Percentiles rank a stretch among this genome's conserved stretches.
phyloP scores from a whole-genome alignment of 352 stramenopile species.

The Phytophthora brassicae region DNA sequence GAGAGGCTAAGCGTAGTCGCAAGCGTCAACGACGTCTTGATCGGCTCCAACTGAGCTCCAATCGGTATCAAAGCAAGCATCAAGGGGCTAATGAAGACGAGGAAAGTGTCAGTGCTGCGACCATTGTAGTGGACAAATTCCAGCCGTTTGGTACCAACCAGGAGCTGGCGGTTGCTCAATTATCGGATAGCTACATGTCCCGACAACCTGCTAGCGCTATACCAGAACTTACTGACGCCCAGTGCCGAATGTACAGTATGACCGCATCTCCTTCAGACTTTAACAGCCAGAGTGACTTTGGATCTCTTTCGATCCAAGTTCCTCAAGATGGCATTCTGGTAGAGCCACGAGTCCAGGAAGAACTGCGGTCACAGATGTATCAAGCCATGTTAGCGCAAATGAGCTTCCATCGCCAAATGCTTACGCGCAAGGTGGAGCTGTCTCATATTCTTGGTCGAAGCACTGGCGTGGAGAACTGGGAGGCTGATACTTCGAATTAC shows the following conservation, averaged over 20 bases:
- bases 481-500: neutral
- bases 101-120: conserved; percentile 6
- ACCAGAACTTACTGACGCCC: conserved; percentile 49
- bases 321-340: neutral
- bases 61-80: conserved; percentile 36
- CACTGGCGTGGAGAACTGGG: neutral
- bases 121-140: neutral
- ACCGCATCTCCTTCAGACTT: conserved; percentile 37
- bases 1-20: conserved; percentile 49
- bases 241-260: conserved; percentile 66
- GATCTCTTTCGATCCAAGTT: conserved; percentile 11
- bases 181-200: conserved; percentile 8
- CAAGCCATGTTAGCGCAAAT: conserved; percentile 82
- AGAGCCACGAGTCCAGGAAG: conserved; percentile 11
- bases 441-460: conserved; percentile 37
- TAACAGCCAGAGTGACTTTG: neutral
- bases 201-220: conserved; percentile 6
- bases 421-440: conserved; percentile 74
- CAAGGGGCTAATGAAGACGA: conserved; percentile 5
- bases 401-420: conserved; percentile 80
- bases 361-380: conserved; percentile 75
- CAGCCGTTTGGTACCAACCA: neutral
- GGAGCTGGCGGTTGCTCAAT: conserved; percentile 5
- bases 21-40: conserved; percentile 39
- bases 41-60: neutral